Evolutionary conservation across 169 alveolate genomes (phyloP), one percentile per base, ranked within the genome.

Genomic region (Plasmodium falciparum): DNA sequence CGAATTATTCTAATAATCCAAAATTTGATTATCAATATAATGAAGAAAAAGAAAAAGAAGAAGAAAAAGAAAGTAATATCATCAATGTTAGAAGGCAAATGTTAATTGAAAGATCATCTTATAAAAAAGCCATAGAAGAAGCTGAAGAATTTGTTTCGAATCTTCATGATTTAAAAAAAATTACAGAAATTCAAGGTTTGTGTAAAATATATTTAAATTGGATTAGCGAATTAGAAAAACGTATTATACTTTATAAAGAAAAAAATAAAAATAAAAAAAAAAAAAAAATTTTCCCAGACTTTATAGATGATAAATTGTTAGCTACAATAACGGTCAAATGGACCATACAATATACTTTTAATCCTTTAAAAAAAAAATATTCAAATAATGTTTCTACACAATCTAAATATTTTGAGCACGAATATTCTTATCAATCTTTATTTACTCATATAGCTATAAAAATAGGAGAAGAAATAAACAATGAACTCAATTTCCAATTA

Each of bases 381-480:
- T 56, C 92, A 17, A 62, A 93, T 83, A 61, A 88, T 89, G 88
- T 92, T 39, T 73, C 91, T 85, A 59, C 91, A 0, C 91, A 89
- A 88, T 63, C 92, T 50, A 69, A 93, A 89, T 4, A 91, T 80
- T 56, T 71, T 72, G 91, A 73, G 78, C 90, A 83, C 20, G 62
- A 80, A 50, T 62, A 73, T 15, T 73, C 95, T 2, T 92, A 94
- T 74, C 96, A 94, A 80, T 92, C 93, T 2, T 88, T 94, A 2
- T 89, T 94, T 12, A 91, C 95, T 1, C 94, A 94, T 69, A 78
- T 93, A 24, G 95, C 96, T 22, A 88, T 94, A 3, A 91, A 92
- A 12, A 88, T 94, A 61, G 96, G 96, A 20, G 95, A 94, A n/a
- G 96, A 94, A 71, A 59, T 94, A 4, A 90, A 92, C 49, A 91